These are phyloP conservation scores for Cladobotryum mycophilum DNA, from an alignment of 2,329 filamentous ascomycete species.

Conservation along the genomic window DNA sequence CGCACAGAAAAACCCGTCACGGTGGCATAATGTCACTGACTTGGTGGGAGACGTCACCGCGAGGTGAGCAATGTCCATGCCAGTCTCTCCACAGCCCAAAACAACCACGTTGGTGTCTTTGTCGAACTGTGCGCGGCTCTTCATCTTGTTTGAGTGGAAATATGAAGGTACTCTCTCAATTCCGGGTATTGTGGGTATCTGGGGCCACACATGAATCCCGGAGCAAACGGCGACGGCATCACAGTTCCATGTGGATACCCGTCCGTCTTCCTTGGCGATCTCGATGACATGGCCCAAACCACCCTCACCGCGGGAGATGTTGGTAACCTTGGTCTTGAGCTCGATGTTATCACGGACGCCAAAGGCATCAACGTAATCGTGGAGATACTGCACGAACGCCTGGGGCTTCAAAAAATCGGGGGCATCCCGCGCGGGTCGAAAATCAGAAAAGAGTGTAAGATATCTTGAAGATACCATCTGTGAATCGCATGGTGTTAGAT, in stretches of 20 bases:
- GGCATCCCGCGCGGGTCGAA: conserved; percentile 33
- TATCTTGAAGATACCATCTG: conserved; percentile 44
- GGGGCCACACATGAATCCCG: conserved; percentile 37
- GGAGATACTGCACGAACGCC: conserved; percentile 38
- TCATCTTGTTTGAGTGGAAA: conserved; percentile 39
- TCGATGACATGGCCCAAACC: conserved; percentile 14
- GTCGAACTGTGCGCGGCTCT: conserved; percentile 36
- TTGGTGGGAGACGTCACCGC: conserved; percentile 37
- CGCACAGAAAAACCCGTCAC: conserved; percentile 40
- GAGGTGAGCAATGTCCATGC: conserved; percentile 38
- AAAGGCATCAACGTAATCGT: conserved; percentile 34
- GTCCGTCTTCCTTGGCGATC: conserved; percentile 1
- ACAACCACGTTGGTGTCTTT: conserved; percentile 34
- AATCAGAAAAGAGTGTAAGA: conserved; percentile 45
- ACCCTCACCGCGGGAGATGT: conserved; percentile 16
- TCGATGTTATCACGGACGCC: conserved; percentile 31
- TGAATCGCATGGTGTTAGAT: neutral
- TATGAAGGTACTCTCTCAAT: conserved; percentile 30
- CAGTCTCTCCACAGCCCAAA: conserved; percentile 40
- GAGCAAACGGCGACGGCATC: conserved; percentile 42
- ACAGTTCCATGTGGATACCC: conserved; percentile 25
- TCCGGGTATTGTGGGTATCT: conserved; percentile 33
- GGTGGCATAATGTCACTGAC: conserved; percentile 38
- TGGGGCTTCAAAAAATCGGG: conserved; percentile 39
- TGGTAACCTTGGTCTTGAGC: conserved; percentile 26